Conservation (phyloP, 163 green algal species). For the Chlorella variabilis region DNA sequence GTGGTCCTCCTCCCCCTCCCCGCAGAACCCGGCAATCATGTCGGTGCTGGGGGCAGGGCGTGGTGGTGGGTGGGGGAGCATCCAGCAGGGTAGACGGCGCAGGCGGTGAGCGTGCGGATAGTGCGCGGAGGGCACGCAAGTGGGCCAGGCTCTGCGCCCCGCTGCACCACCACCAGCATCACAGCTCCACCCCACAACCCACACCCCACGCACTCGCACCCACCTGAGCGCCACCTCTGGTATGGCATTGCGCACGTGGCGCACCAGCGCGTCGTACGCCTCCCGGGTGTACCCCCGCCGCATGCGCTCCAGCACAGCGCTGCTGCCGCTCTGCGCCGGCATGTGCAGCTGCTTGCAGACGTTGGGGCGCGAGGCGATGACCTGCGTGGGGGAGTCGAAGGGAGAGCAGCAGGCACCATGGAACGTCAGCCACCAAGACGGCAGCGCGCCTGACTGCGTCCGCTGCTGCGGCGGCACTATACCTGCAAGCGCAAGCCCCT, state of each 20-base stretch:
- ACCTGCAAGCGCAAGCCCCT: too few species aligned
- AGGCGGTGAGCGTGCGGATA: too few species aligned
- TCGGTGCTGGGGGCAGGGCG: conserved; percentile 68
- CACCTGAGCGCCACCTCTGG: conserved; percentile 75
- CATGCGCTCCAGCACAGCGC: conserved; percentile 79
- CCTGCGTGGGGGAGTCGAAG: conserved; percentile 38
- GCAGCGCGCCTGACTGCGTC: neutral
- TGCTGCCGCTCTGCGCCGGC: conserved; percentile 89
- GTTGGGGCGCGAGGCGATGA: conserved; percentile 76
- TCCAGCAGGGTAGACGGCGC: neutral
- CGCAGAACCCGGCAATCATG: conserved; percentile 94
- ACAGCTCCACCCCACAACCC: neutral
- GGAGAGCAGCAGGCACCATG: neutral
- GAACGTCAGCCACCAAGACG: too few species aligned
- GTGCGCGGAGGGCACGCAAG: too few species aligned
- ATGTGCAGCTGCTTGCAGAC: conserved; percentile 92
- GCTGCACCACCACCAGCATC: neutral
- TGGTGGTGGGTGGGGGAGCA: neutral
- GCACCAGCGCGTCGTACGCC: conserved; percentile 86
- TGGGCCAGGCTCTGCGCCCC: too few species aligned
- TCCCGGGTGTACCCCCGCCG: conserved; percentile 83
- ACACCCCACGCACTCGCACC: too few species aligned
- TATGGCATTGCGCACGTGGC: conserved; percentile 58
- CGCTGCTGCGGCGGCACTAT: too few species aligned
- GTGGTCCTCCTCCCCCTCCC: conserved; percentile 89